Conservation (phyloP, 306 rosid species). For the Myrica gale region DNA sequence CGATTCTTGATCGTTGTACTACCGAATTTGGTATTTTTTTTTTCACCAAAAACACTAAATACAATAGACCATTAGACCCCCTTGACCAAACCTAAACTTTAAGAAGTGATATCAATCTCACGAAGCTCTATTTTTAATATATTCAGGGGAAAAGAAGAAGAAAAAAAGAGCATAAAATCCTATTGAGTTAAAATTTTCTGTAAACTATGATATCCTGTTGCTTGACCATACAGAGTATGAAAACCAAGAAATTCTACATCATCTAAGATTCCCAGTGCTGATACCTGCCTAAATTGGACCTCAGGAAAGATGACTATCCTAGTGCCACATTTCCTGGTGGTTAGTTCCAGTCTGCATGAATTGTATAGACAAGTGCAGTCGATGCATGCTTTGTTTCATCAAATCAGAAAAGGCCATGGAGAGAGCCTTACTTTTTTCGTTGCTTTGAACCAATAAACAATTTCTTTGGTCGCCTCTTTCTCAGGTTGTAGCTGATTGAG, state of each 20-base stretch:
- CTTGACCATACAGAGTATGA: background rate
- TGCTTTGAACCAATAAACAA: conserved; percentile 28
- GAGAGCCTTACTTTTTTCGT: conserved; percentile 40
- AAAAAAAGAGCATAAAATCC: too few species aligned
- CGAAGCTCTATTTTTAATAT: background rate
- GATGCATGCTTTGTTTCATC: conserved; percentile 1
- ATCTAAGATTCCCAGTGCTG: conserved; percentile 12
- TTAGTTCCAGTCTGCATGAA: conserved; percentile 4
- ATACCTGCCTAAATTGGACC: background rate
- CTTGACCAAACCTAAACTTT: background rate
- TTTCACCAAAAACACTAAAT: background rate
- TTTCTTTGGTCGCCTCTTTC: conserved; percentile 46
- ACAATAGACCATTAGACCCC: background rate
- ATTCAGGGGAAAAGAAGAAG: background rate
- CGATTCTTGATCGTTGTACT: background rate
- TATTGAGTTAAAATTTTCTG: background rate
- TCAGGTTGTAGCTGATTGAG: conserved; percentile 46
- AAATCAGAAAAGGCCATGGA: background rate
- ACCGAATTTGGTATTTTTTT: background rate
- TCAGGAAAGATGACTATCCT: conserved; percentile 15
- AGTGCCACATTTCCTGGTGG: conserved; percentile 4
- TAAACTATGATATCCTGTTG: background rate
- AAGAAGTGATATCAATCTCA: background rate
- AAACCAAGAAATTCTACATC: background rate
- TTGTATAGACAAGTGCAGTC: conserved; percentile 10